Conservation (phyloP, 2,329 filamentous ascomycete genomes). For the Trichoderma gracile region DNA sequence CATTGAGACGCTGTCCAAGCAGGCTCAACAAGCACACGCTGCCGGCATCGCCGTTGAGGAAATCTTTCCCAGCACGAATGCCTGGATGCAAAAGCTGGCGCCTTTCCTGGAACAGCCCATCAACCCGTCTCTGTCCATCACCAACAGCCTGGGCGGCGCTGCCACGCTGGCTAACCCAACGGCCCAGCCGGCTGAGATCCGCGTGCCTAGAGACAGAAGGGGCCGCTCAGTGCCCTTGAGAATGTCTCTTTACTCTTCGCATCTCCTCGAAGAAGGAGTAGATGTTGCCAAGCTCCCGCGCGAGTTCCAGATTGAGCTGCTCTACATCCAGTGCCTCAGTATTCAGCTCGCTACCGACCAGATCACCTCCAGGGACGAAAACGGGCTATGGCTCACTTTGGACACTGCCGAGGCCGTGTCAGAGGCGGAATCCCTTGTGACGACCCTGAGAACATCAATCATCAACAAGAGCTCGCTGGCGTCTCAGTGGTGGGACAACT, state of each 20-base stretch:
- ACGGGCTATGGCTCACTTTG: slow-evolving; percentile 51
- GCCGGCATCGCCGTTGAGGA: slow-evolving; percentile 40
- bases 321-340: slow-evolving; percentile 55
- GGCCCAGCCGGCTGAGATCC: slow-evolving; percentile 29
- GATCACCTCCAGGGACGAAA: slow-evolving; percentile 46
- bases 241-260: slow-evolving; percentile 69
- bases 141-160: slow-evolving; percentile 69
- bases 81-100: slow-evolving; percentile 67
- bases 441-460: slow-evolving; percentile 41
- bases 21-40: slow-evolving; percentile 41
- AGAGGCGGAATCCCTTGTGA: slow-evolving; percentile 48
- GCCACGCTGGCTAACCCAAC: slow-evolving; percentile 56
- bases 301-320: slow-evolving; percentile 49
- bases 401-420: slow-evolving; percentile 38
- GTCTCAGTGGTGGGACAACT: slow-evolving; percentile 43
- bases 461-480: slow-evolving; percentile 40
- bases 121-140: slow-evolving; percentile 69
- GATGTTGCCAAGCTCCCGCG: slow-evolving; percentile 43
- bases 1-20: slow-evolving; percentile 31
- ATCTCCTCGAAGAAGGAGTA: slow-evolving; percentile 52
- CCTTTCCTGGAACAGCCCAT: slow-evolving; percentile 53
- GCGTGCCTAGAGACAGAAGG: slow-evolving; percentile 60
- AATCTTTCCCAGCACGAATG: slow-evolving; percentile 62
- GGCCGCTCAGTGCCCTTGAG: slow-evolving; percentile 73
- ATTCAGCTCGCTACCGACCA: slow-evolving; percentile 57